Percentiles rank a stretch among this genome's conserved stretches.
Evolutionary conservation across 1,139 yeast genomes (phyloP).

Genomic region (Spathaspora sp.): DNA sequence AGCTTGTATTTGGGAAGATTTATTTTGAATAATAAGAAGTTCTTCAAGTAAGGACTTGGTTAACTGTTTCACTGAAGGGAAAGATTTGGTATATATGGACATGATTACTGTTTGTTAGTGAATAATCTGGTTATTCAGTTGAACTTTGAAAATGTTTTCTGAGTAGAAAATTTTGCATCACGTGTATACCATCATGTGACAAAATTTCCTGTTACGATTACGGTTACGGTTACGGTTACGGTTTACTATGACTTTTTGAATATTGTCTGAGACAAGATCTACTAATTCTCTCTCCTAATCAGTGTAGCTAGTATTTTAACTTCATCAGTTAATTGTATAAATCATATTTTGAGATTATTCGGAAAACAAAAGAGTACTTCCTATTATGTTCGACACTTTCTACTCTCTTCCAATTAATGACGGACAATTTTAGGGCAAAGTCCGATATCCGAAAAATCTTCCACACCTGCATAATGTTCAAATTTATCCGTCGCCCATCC

Average conservation of each 20-base stretch:
- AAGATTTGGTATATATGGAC: constrained; percentile 11
- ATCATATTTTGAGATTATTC: too few relatives aligned
- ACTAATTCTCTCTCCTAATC: too few relatives aligned
- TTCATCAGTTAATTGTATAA: too few relatives aligned
- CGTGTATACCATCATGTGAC: too few relatives aligned
- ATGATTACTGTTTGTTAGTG: constrained; percentile 1
- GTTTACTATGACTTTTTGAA: too few relatives aligned
- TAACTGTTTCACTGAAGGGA: constrained; percentile 15
- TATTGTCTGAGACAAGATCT: too few relatives aligned
- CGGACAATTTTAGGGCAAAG: background rate
- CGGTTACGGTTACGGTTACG: too few relatives aligned
- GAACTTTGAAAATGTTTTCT: too few relatives aligned
- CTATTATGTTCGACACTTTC: background rate
- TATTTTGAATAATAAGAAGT: constrained; percentile 43
- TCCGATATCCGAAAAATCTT: background rate
- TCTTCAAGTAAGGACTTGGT: constrained; percentile 37
- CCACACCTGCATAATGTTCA: background rate
- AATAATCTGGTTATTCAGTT: background rate
- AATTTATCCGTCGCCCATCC: constrained; percentile 1
- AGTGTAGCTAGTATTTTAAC: too few relatives aligned
- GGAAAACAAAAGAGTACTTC: too few relatives aligned
- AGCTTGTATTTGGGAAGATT: constrained; percentile 42
- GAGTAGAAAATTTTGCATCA: too few relatives aligned
- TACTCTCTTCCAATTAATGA: background rate
- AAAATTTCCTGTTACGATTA: too few relatives aligned